A percentile compares a stretch with the other conserved stretches of the same genome.
Evolutionary conservation across 768 basidiomycete genomes (phyloP).

Genomic region (Russula compacta): DNA sequence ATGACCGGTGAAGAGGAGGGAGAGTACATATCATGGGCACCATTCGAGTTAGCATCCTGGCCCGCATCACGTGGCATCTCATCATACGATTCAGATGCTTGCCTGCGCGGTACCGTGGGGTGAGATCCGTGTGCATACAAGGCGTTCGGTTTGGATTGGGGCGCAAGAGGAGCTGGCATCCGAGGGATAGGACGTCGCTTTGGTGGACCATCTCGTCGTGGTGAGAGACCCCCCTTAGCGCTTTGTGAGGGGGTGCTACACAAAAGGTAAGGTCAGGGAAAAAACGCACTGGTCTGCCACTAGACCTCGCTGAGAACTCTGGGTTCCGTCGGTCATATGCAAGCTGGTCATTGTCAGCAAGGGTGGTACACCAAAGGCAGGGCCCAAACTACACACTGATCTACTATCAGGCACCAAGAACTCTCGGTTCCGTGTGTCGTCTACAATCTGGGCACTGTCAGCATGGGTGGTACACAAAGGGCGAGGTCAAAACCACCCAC

Average conservation of each 20-base stretch:
- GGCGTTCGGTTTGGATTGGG: background rate
- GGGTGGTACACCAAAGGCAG: too few species aligned
- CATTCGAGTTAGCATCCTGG: background rate
- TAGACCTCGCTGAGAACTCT: background rate
- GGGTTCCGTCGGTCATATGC: background rate
- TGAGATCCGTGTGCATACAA: background rate
- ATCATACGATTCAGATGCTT: background rate
- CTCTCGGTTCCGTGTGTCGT: too few species aligned
- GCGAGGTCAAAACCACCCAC: too few species aligned
- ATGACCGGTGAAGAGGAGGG: background rate
- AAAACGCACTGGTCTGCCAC: constrained; percentile 1
- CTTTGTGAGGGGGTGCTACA: background rate
- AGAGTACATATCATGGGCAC: background rate
- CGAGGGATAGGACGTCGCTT: constrained; percentile 4
- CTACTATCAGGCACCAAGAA: too few species aligned
- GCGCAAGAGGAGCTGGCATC: constrained; percentile 14
- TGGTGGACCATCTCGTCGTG: constrained; percentile 2
- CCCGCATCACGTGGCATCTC: background rate
- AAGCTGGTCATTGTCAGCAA: background rate
- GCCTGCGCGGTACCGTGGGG: background rate
- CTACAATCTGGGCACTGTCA: too few species aligned
- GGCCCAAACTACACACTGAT: too few species aligned
- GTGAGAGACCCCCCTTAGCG: background rate
- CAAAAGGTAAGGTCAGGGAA: background rate
- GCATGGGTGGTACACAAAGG: too few species aligned